Conservation (phyloP, 2,329 filamentous ascomycete genomes). For the Massarina eburnea region DNA sequence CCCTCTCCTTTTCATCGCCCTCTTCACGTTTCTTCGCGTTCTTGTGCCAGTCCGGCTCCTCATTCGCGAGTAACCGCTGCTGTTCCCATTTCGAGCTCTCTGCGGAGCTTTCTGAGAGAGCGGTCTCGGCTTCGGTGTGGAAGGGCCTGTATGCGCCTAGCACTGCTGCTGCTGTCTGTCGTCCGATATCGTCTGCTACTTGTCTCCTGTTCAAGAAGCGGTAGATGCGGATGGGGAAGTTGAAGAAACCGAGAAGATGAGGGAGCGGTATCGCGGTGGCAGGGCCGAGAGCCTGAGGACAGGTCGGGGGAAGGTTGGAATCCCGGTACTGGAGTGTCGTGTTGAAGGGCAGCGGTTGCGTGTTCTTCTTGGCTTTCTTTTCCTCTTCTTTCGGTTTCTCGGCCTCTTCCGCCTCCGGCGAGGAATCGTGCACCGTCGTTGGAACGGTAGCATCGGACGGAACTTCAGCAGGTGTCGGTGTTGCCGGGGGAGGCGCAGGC, state of each 20-base stretch:
- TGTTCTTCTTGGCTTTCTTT: conserved; percentile 52
- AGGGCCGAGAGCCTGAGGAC: conserved; percentile 73
- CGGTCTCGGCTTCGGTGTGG: conserved; percentile 28
- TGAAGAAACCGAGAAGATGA: conserved; percentile 88
- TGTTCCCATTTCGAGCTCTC: conserved; percentile 58
- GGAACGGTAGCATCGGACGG: conserved; percentile 19
- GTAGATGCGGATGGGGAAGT: conserved; percentile 82
- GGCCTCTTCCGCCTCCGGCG: conserved; percentile 25
- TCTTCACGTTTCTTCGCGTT: conserved; percentile 61
- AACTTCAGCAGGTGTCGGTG: conserved; percentile 11
- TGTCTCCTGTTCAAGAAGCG: conserved; percentile 83
- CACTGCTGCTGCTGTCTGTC: conserved; percentile 83
- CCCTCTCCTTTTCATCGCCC: conserved; percentile 56
- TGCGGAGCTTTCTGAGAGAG: conserved; percentile 33
- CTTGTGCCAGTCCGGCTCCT: conserved; percentile 85
- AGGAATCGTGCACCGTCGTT: conserved; percentile 16
- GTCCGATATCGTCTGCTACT: conserved; percentile 85
- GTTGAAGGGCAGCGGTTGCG: conserved; percentile 68
- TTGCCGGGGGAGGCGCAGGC: conserved; percentile 6
- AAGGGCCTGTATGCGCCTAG: conserved; percentile 60
- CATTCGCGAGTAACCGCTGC: conserved; percentile 63
- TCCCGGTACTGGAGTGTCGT: conserved; percentile 74
- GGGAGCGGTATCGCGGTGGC: conserved; percentile 75
- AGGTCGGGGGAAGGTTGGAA: conserved; percentile 63
- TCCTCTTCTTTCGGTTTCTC: conserved; percentile 39